phyloP scores from a whole-genome alignment of 2,329 filamentous ascomycete genomes.

The Cladophialophora exuberans region DNA sequence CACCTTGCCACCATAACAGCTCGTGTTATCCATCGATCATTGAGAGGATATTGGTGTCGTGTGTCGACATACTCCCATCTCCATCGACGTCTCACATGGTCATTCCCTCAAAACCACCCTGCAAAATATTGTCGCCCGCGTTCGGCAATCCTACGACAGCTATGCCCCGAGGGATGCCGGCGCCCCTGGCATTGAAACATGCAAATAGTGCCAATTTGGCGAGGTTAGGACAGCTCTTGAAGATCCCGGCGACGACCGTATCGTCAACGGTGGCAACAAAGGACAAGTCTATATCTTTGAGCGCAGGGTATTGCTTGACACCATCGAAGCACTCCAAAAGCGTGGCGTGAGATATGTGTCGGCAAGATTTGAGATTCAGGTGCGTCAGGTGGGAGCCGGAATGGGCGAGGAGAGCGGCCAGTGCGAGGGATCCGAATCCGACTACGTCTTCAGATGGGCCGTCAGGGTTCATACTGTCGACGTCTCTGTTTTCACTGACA shows the following conservation, averaged over 20 bases:
- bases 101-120: slow-evolving; percentile 6
- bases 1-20: no score
- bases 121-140: slow-evolving; percentile 59
- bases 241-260: slow-evolving; percentile 48
- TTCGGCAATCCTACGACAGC: slow-evolving; percentile 63
- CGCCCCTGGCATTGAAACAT: slow-evolving; percentile 62
- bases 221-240: slow-evolving; percentile 51
- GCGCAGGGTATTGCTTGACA: slow-evolving; percentile 65
- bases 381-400: slow-evolving; percentile 68
- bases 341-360: slow-evolving; percentile 73
- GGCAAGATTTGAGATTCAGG: slow-evolving; percentile 80
- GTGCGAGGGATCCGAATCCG: slow-evolving; percentile 75
- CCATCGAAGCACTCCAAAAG: slow-evolving; percentile 75
- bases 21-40: no score
- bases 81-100: no score
- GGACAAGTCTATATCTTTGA: slow-evolving; percentile 74
- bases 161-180: slow-evolving; percentile 60
- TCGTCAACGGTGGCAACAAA: slow-evolving; percentile 59
- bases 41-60: no score
- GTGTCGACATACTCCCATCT: no score
- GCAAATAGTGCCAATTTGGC: slow-evolving; percentile 64
- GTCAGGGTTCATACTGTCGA: slow-evolving; percentile 70
- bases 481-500: slow-evolving; percentile 74
- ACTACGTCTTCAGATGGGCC: slow-evolving; percentile 61
- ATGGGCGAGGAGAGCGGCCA: slow-evolving; percentile 81